Percentiles rank a stretch among this genome's conserved stretches.
These are phyloP conservation scores for Cadophora luteo-olivacea DNA, from an alignment of 2,329 filamentous ascomycete genomes.

Conservation along the genomic window DNA sequence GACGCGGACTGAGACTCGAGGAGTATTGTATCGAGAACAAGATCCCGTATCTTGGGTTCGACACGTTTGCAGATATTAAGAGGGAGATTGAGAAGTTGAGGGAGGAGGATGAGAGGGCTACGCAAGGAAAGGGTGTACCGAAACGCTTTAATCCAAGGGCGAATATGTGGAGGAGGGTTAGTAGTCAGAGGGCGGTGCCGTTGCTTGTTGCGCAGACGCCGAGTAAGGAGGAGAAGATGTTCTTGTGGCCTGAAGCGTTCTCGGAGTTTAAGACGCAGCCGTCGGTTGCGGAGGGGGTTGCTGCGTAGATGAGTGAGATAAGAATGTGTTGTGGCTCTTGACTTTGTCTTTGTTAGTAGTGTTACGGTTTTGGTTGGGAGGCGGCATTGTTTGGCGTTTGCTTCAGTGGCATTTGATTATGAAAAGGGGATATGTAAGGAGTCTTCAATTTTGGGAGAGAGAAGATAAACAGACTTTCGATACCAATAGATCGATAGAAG, in stretches of 20 bases:
- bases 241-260: conserved; percentile 67
- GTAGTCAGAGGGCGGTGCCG: conserved; percentile 60
- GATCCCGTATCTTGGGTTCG: conserved; percentile 66
- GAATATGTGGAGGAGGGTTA: conserved; percentile 70
- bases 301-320: conserved; percentile 26
- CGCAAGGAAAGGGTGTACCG: conserved; percentile 63
- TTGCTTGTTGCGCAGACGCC: conserved; percentile 58
- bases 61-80: conserved; percentile 72
- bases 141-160: conserved; percentile 70
- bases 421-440: neutral
- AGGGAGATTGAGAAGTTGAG: conserved; percentile 63
- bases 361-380: conserved; percentile 6
- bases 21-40: conserved; percentile 69
- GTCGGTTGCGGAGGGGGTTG: conserved; percentile 32
- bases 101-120: conserved; percentile 65
- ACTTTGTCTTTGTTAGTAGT: neutral
- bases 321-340: neutral
- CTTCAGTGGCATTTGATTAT: neutral
- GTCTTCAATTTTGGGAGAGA: neutral
- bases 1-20: conserved; percentile 68
- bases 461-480: neutral
- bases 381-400: conserved; percentile 26
- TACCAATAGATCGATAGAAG: conserved; percentile 5
- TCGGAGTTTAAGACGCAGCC: conserved; percentile 47
- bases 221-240: conserved; percentile 64